A percentile compares a stretch with the other conserved stretches of the same genome.
phyloP scores from a whole-genome alignment of 352 stramenopile genomes.

The Phytophthora multivora region DNA sequence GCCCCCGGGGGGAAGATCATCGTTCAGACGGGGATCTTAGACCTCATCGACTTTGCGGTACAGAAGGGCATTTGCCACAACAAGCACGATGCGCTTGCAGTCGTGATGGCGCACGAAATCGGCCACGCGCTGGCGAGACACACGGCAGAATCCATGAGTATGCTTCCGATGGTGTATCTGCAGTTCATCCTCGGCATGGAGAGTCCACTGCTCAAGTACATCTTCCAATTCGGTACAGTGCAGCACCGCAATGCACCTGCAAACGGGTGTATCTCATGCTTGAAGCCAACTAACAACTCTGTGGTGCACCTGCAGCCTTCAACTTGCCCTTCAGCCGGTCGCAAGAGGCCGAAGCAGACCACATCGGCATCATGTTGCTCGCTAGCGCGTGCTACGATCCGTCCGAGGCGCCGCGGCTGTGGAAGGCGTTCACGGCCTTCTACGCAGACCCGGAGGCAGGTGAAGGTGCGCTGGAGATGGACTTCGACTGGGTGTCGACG shows the following conservation, averaged over 20 bases:
- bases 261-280: slow-evolving; percentile 5
- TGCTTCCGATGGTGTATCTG: slow-evolving; percentile 53
- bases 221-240: slow-evolving; percentile 58
- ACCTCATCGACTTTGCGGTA: slow-evolving; percentile 67
- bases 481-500: slow-evolving; percentile 66
- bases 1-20: slow-evolving; percentile 73
- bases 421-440: slow-evolving; percentile 46
- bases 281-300: slow-evolving; percentile 5
- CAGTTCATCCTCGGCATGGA: slow-evolving; percentile 55
- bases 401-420: slow-evolving; percentile 51
- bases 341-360: slow-evolving; percentile 69
- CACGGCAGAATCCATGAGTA: slow-evolving; percentile 67
- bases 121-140: slow-evolving; percentile 66
- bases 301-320: slow-evolving; percentile 39
- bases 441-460: slow-evolving; percentile 35
- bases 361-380: slow-evolving; percentile 83
- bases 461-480: slow-evolving; percentile 40
- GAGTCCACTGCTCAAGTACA: slow-evolving; percentile 64
- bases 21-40: slow-evolving; percentile 68
- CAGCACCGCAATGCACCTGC: slow-evolving; percentile 1
- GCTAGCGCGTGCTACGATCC: slow-evolving; percentile 76
- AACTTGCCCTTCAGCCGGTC: slow-evolving; percentile 70
- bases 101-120: slow-evolving; percentile 75
- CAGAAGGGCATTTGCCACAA: slow-evolving; percentile 56
- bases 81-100: slow-evolving; percentile 68